phyloP scores from a whole-genome alignment of 2,329 filamentous ascomycete species.

The Clonostachys chloroleuca region DNA sequence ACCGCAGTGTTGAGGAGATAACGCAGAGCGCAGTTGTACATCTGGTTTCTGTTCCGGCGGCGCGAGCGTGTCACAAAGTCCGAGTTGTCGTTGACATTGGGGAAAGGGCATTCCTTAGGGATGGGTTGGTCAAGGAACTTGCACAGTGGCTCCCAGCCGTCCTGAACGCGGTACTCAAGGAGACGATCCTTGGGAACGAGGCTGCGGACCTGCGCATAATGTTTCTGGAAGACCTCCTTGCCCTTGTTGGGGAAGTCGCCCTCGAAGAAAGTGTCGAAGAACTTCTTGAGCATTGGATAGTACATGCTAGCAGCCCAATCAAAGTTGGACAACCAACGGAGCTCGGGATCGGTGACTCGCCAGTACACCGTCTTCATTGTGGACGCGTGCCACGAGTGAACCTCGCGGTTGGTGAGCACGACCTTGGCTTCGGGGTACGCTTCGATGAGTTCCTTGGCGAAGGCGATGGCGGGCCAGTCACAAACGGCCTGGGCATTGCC shows the following conservation, averaged over 20 bases:
- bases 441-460: constrained; percentile 65
- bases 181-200: constrained; percentile 20
- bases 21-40: constrained; percentile 23
- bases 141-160: constrained; percentile 26
- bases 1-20: constrained; percentile 8
- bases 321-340: constrained; percentile 23
- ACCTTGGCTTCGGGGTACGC: constrained; percentile 71
- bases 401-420: constrained; percentile 61
- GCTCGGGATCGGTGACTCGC: constrained; percentile 61
- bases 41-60: constrained; percentile 24
- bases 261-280: constrained; percentile 65
- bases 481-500: constrained; percentile 64
- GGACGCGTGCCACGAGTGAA: constrained; percentile 58
- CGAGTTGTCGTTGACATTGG: constrained; percentile 26
- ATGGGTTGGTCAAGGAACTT: constrained; percentile 18
- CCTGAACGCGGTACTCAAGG: constrained; percentile 24
- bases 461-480: constrained; percentile 65
- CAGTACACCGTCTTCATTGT: constrained; percentile 66
- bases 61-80: constrained; percentile 24
- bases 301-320: constrained; percentile 66
- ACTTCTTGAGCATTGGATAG: constrained; percentile 65
- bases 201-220: constrained; percentile 25
- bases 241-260: constrained; percentile 62
- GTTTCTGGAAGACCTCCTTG: constrained; percentile 53
- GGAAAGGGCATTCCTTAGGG: constrained; percentile 25